Evolutionary conservation across 352 stramenopile species (phyloP), one percentile per base, ranked within the genome.

Genomic region (Phytophthora europaea): DNA sequence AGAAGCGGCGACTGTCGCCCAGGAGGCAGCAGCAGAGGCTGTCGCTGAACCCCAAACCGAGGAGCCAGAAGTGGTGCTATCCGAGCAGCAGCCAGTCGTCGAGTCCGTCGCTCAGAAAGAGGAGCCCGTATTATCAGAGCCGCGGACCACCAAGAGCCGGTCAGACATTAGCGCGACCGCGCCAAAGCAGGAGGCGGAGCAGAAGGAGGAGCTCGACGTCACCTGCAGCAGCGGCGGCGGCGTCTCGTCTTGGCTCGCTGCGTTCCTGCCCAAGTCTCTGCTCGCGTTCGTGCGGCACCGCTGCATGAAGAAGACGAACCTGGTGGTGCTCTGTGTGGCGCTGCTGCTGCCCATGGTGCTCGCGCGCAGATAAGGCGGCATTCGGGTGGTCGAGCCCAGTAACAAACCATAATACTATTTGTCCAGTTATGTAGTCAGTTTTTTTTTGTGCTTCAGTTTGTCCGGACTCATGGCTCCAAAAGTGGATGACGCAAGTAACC

Each of bases 291-390:
- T 84, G 26, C 78, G 68, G 28, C 67, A 28, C 28, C 78, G 78
- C 53, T 81, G 72, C 58, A 67, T 84, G 57, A 75, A 80, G 60
- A 76, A 70, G 72, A 82, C 78, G 20, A 84, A 76, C 62, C 33
- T 84, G 6, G 67, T 80, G 34, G 22, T 84, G 47, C 65, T 84
- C 1, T 82, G 78, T 48, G 67, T 84, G 18, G 78, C 78, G 31
- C 67, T 84, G 61, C 48, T 82, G 45, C 63, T 84, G 23, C 78
- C 78, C 3, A 67, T 84, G 51, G 67, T 80, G 23, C 67, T 84
- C 16, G 57, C 67, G 18, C 75, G 71, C 45, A 74, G 54, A 77
- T 82, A 81, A 79, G 40, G 50, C 43, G 50, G 22, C 43, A n/a
- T 1, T 43, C 18, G 56, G 48, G 33, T 48, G 20, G 15, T 47